Evolutionary conservation across 2,329 filamentous ascomycete species (phyloP).

Genomic region (Ophiostoma ulmi): DNA sequence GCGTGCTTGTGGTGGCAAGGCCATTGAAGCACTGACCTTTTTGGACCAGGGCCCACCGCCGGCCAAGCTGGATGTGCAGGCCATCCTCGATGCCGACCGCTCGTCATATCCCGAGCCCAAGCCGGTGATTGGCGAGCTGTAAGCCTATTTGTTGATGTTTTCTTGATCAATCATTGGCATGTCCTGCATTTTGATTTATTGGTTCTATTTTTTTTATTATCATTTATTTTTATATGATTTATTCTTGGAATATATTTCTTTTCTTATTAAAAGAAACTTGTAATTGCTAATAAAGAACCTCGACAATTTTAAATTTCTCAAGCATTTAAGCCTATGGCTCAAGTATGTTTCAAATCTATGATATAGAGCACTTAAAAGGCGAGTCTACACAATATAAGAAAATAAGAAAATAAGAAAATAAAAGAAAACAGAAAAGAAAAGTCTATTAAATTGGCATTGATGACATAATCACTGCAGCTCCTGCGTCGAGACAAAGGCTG

Average conservation of each 20-base stretch:
- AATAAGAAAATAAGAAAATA: neutral
- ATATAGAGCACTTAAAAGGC: too few species aligned
- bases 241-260: too few species aligned
- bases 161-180: neutral
- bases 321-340: too few species aligned
- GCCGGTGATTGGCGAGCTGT: neutral
- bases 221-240: neutral
- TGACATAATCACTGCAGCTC: neutral
- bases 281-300: too few species aligned
- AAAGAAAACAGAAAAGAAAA: too few species aligned
- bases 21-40: constrained; percentile 52
- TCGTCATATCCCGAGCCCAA: constrained; percentile 6
- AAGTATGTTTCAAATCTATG: too few species aligned
- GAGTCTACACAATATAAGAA: too few species aligned
- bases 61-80: constrained; percentile 25
- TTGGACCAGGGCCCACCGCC: constrained; percentile 38
- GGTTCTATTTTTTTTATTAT: neutral
- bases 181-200: neutral
- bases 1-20: constrained; percentile 68
- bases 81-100: constrained; percentile 20
- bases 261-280: too few species aligned
- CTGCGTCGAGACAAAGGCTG: neutral
- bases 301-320: too few species aligned
- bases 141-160: neutral
- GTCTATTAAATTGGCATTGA: neutral